Base-by-base conservation (phyloP, 805 yeast genomes). In the Ogataea pilisensis region DNA sequence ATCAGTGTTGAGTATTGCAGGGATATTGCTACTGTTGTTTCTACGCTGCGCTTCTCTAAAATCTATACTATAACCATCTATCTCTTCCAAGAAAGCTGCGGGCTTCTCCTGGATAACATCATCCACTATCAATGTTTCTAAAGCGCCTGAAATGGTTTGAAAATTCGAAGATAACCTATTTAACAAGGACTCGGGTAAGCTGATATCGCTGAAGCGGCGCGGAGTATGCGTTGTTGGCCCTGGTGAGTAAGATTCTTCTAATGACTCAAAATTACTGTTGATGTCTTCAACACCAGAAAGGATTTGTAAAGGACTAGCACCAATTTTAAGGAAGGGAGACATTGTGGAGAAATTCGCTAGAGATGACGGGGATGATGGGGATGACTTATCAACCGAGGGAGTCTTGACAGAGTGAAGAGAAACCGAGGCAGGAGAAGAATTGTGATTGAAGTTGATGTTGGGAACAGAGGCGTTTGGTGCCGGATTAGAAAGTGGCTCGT, bases 1-100 rank as follows among this genome's bases (percentile, higher is more conserved):
- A n/a, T 20, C 21, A 27, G 30, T 8, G 13, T 27, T 20, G 13
- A 28, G 19, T n/a, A n/a, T n/a, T n/a, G n/a, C n/a, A n/a, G n/a
- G n/a, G n/a, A n/a, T n/a, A n/a, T n/a, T n/a, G n/a, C n/a, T n/a
- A n/a, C n/a, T n/a, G 18, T 4, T 20, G 32, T 20, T 20, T n/a
- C 20, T 36, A 17, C 21, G 16, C 4, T 36, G 38, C 3, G 28
- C 31, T 4, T 22, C 24, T 26, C 27, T 32, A 12, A 32, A 34
- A 25, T 35, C 22, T 3, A 20, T 14, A 13, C 31, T 24, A 8
- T 44, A 20, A 3, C 43, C 20, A 24, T 38, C 48, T 6, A 54
- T 26, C 20, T 53, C 57, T 31, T 53, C 49, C 8, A 54, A 38
- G 24, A 57, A 40, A 5, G 44, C 37, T 44, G 52, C 44, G 6